Evolutionary conservation across 2,329 filamentous ascomycete species (phyloP).

Genomic region (Ophiocordyceps camponoti-floridani): DNA sequence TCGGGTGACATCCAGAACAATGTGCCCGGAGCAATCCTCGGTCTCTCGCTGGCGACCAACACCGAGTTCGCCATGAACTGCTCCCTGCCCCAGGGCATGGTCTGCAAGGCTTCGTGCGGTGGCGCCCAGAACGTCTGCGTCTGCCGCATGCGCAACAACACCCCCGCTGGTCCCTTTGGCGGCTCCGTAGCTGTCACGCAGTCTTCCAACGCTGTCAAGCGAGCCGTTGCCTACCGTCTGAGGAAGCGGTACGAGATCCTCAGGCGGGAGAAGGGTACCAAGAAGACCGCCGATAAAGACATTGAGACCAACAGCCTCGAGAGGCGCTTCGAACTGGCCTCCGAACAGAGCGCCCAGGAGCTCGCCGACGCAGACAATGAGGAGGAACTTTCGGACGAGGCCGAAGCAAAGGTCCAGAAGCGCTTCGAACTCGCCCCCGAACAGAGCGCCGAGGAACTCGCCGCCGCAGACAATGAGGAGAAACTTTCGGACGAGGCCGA

Average conservation of each 20-base stretch:
- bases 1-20: slow-evolving; percentile 38
- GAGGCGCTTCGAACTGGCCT: slow-evolving; percentile 17
- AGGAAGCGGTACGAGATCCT: slow-evolving; percentile 19
- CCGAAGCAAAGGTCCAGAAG: slow-evolving; percentile 5
- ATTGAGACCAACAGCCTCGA: slow-evolving; percentile 19
- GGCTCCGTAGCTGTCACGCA: slow-evolving; percentile 49
- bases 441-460: background rate
- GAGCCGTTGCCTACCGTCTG: slow-evolving; percentile 36
- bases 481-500: background rate
- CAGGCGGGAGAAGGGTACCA: slow-evolving; percentile 1
- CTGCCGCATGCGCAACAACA: slow-evolving; percentile 43
- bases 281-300: background rate
- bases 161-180: slow-evolving; percentile 47
- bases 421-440: slow-evolving; percentile 14
- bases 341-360: background rate
- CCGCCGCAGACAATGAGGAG: slow-evolving; percentile 1
- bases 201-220: slow-evolving; percentile 37
- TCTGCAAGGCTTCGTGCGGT: slow-evolving; percentile 39
- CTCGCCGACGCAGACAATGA: slow-evolving; percentile 1
- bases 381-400: background rate
- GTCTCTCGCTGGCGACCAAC: slow-evolving; percentile 38
- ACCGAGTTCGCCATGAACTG: slow-evolving; percentile 48
- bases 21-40: slow-evolving; percentile 39
- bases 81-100: slow-evolving; percentile 51
- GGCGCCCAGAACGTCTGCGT: slow-evolving; percentile 46